Evolutionary conservation across 345 rosid genomes (phyloP).

Genomic region (Firmiana major): DNA sequence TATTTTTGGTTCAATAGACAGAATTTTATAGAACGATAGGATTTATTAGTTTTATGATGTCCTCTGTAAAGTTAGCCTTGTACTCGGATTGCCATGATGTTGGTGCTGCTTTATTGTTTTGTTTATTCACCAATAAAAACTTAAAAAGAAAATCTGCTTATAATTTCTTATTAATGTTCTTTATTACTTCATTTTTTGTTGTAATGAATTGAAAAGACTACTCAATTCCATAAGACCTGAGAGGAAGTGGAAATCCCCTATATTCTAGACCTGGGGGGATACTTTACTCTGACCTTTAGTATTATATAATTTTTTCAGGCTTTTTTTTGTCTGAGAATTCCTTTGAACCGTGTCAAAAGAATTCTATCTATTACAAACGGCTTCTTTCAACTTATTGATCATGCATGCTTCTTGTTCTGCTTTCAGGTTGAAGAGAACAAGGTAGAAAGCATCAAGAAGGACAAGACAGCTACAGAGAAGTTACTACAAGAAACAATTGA

Average conservation of each 20-base stretch:
- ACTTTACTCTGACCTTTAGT: background rate
- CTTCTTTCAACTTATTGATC: background rate
- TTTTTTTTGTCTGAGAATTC: background rate
- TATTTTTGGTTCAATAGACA: background rate
- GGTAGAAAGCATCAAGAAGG: constrained; percentile 88
- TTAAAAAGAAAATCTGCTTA: background rate
- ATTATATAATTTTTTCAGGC: background rate
- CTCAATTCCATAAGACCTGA: background rate
- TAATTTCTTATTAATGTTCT: background rate
- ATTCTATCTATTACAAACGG: background rate
- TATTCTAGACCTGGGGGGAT: background rate
- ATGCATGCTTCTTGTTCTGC: background rate
- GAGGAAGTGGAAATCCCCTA: background rate
- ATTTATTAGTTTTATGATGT: background rate
- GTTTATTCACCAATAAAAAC: background rate
- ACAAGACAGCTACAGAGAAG: constrained; percentile 87
- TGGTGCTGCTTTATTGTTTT: background rate
- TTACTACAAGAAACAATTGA: constrained; percentile 96
- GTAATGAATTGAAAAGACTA: background rate
- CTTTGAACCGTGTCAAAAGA: background rate
- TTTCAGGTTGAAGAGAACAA: constrained; percentile 91
- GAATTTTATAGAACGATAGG: background rate
- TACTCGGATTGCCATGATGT: background rate
- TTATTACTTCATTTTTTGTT: background rate
- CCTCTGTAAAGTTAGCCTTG: background rate